Evolutionary conservation across 305 asterid genomes (phyloP).

Genomic region (Solanum hybrid): DNA sequence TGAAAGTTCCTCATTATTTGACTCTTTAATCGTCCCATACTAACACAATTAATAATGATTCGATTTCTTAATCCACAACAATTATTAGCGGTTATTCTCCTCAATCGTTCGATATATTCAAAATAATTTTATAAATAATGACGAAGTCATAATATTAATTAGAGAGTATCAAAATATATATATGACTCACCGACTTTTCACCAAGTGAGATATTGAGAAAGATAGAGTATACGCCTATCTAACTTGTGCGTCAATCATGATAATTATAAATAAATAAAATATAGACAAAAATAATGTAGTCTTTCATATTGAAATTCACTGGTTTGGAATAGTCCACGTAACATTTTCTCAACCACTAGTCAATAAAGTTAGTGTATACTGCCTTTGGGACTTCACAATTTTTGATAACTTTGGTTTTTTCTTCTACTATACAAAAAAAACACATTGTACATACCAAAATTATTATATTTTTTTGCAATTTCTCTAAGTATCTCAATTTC

Average conservation of each 20-base stretch:
- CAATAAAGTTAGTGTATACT: slow-evolving; percentile 3
- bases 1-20: not conserved
- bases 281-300: not conserved
- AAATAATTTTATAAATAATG: too few species aligned
- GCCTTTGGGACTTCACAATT: not conserved
- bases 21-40: not conserved
- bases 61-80: too few species aligned
- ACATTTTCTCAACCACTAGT: slow-evolving; percentile 35
- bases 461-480: not conserved
- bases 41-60: not conserved
- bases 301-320: not conserved
- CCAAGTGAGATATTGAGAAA: too few species aligned
- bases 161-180: too few species aligned
- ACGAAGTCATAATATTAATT: too few species aligned
- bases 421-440: not conserved
- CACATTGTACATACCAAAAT: not conserved
- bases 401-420: not conserved
- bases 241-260: not conserved
- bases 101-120: too few species aligned
- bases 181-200: not conserved
- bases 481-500: not conserved
- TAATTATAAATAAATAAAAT: not conserved
- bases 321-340: slow-evolving; percentile 49
- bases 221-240: not conserved
- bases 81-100: too few species aligned